phyloP scores from a whole-genome alignment of 1,284 basidiomycete species.

The Rhodotorula mucilaginosa region DNA sequence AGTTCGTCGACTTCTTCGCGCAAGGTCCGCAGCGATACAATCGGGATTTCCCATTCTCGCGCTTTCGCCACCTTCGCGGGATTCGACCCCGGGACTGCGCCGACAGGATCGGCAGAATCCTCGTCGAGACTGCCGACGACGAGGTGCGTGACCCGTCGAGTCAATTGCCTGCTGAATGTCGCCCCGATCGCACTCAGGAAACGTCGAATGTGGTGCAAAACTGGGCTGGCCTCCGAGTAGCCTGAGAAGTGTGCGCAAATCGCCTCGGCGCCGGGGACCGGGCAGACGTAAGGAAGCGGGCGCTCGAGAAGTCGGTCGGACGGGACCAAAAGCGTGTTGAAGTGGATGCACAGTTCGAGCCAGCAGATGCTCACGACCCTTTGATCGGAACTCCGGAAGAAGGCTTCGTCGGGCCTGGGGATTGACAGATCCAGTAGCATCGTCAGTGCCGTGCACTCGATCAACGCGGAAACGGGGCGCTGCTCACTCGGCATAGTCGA shows the following conservation, averaged over 20 bases:
- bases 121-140: constrained; percentile 41
- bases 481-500: constrained; percentile 7
- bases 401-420: constrained; percentile 2
- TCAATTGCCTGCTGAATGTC: constrained; percentile 62
- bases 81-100: constrained; percentile 65
- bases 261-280: constrained; percentile 8
- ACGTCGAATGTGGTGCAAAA: constrained; percentile 20
- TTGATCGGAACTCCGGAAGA: constrained; percentile 6
- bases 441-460: too few species aligned
- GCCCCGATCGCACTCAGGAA: constrained; percentile 51
- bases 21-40: constrained; percentile 65
- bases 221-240: constrained; percentile 3
- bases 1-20: constrained; percentile 1
- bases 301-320: constrained; percentile 24
- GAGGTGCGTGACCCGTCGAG: constrained; percentile 51
- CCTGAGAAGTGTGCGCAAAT: constrained; percentile 26
- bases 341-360: constrained; percentile 35
- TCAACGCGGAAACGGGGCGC: not conserved
- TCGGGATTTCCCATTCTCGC: constrained; percentile 63
- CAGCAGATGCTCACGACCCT: constrained; percentile 33
- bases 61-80: constrained; percentile 76
- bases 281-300: constrained; percentile 24
- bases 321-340: not conserved
- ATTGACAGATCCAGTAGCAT: not conserved
- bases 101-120: constrained; percentile 47